A percentile compares a stretch with the other conserved stretches of the same genome.
Evolutionary conservation across 805 yeast species (phyloP).

Genomic region (Yueomyces sp.): DNA sequence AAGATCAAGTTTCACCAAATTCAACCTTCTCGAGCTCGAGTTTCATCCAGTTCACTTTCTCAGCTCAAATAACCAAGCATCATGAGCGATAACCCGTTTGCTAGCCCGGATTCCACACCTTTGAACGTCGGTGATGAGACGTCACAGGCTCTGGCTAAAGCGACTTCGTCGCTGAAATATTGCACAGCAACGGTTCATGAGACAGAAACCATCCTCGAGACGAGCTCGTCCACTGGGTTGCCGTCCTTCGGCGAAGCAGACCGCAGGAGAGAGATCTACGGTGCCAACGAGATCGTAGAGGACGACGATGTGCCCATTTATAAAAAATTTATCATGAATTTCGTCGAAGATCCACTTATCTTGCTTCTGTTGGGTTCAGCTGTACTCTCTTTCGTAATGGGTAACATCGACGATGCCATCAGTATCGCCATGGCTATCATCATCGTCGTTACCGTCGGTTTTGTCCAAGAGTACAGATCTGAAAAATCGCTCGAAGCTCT

Average conservation of each 20-base stretch:
- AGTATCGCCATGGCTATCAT: slow-evolving; percentile 83
- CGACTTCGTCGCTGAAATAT: slow-evolving; percentile 48
- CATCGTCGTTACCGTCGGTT: slow-evolving; percentile 93
- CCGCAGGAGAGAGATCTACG: slow-evolving; percentile 61
- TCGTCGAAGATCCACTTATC: slow-evolving; percentile 85
- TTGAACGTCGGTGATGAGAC: slow-evolving; percentile 9
- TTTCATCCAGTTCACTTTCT: not conserved
- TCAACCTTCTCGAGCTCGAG: not conserved
- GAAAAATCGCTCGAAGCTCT: slow-evolving; percentile 91
- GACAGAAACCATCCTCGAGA: slow-evolving; percentile 44
- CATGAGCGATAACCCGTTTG: slow-evolving; percentile 27
- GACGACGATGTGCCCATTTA: slow-evolving; percentile 67
- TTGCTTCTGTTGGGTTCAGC: slow-evolving; percentile 85
- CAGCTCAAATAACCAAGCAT: not conserved
- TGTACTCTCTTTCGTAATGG: slow-evolving; percentile 73
- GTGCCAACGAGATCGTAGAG: slow-evolving; percentile 60
- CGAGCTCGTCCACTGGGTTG: slow-evolving; percentile 51
- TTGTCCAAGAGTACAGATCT: slow-evolving; percentile 91
- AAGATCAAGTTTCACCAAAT: not conserved
- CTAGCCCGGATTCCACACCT: slow-evolving; percentile 1
- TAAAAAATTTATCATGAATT: slow-evolving; percentile 64
- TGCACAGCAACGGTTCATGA: slow-evolving; percentile 54
- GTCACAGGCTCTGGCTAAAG: slow-evolving; percentile 20
- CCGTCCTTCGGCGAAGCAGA: slow-evolving; percentile 55
- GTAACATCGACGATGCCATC: slow-evolving; percentile 93